phyloP scores from a whole-genome alignment of 2,329 filamentous ascomycete genomes.

The Hypoxylon sp. region DNA sequence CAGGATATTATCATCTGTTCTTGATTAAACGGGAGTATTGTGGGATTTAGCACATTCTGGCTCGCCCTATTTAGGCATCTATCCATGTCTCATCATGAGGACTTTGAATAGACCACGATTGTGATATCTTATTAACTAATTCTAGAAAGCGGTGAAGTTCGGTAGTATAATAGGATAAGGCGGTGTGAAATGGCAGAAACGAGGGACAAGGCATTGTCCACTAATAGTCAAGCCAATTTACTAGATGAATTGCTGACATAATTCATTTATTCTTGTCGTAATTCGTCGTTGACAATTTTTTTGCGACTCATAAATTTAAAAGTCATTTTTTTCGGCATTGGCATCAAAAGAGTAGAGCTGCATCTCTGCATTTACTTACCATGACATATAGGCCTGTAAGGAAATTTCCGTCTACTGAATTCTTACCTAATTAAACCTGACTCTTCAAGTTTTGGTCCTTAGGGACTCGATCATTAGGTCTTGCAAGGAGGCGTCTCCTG shows the following conservation, averaged over 20 bases:
- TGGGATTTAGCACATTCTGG: too few relatives aligned
- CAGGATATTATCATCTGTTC: too few relatives aligned
- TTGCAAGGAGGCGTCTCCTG: not conserved
- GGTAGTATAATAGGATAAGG: not conserved
- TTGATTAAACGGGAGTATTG: too few relatives aligned
- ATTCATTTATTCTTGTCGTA: not conserved
- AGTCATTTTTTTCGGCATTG: not conserved
- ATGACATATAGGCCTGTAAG: slow-evolving; percentile 1
- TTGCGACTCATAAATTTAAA: not conserved
- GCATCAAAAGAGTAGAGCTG: not conserved
- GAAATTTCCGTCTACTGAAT: not conserved
- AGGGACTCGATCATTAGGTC: not conserved
- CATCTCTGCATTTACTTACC: not conserved
- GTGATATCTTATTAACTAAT: not conserved
- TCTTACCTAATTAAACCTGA: not conserved
- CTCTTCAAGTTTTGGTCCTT: not conserved
- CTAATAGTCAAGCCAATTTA: not conserved
- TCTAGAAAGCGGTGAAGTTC: not conserved
- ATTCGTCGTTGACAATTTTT: not conserved
- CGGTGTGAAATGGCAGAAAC: not conserved
- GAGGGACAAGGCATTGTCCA: not conserved
- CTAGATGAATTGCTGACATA: not conserved
- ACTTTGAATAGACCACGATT: too few relatives aligned
- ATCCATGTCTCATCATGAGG: too few relatives aligned
- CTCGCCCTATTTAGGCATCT: too few relatives aligned